These are phyloP conservation scores for Phyllosticta capitalensis DNA, from an alignment of 2,329 filamentous ascomycete species.

Conservation along the genomic window DNA sequence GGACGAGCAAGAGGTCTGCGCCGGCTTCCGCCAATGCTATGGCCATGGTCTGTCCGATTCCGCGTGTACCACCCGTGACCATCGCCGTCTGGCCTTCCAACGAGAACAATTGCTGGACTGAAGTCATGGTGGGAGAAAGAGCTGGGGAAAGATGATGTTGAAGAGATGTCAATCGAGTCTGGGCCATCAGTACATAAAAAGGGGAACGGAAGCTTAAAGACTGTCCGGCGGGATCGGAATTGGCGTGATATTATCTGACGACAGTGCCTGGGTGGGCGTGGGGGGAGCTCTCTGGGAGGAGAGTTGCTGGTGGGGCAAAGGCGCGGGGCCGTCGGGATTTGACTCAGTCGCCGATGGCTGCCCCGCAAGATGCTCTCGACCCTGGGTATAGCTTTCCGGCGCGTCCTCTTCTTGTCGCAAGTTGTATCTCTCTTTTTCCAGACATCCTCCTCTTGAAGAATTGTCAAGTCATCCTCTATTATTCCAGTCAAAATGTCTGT, in stretches of 20 bases:
- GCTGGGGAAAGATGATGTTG: conserved; percentile 1
- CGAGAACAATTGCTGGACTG: conserved; percentile 37
- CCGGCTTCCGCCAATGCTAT: conserved; percentile 42
- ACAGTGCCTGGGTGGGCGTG: not conserved
- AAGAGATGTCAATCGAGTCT: not conserved
- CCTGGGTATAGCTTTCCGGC: conserved; percentile 11
- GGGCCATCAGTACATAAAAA: conserved; percentile 1
- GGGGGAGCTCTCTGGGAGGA: not conserved
- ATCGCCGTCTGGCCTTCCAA: conserved; percentile 41
- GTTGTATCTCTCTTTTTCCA: not conserved
- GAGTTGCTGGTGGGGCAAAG: not conserved
- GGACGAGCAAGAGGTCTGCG: conserved; percentile 41
- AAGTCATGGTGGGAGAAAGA: conserved; percentile 20
- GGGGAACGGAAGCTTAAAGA: not conserved
- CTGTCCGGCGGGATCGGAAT: conserved; percentile 1
- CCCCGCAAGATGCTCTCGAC: not conserved
- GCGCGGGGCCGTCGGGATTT: conserved; percentile 9
- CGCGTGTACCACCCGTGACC: conserved; percentile 41
- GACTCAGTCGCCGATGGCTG: conserved; percentile 8
- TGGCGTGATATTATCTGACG: not conserved
- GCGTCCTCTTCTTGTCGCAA: not conserved
- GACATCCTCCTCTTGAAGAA: not conserved
- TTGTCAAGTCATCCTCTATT: not conserved
- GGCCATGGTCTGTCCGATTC: conserved; percentile 43
- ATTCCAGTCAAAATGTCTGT: conserved; percentile 4